These are phyloP conservation scores for Marvania coccoides DNA, from an alignment of 139 green algal genomes.

Conservation along the genomic window DNA sequence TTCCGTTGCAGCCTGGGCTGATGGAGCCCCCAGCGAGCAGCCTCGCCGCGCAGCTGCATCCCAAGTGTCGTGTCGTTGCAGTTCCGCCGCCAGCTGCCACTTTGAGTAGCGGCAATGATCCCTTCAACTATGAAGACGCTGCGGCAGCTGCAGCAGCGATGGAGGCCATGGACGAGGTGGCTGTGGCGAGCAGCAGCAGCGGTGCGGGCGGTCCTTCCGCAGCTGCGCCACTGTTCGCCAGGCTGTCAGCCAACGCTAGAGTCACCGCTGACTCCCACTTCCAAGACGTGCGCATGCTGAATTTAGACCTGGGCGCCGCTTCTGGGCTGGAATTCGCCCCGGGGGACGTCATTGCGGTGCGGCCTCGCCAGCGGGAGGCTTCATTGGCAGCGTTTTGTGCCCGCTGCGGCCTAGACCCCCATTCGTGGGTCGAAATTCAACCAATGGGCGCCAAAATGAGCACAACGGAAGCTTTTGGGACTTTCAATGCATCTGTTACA, in stretches of 20 bases:
- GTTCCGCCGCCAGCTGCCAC: not conserved
- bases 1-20: constrained; percentile 42
- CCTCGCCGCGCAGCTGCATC: constrained; percentile 33
- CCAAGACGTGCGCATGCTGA: constrained; percentile 77
- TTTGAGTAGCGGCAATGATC: constrained; percentile 1
- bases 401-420: constrained; percentile 36
- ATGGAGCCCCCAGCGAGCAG: constrained; percentile 33
- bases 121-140: not conserved
- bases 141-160: not conserved
- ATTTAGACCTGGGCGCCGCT: constrained; percentile 47
- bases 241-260: constrained; percentile 48
- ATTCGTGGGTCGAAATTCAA: constrained; percentile 39
- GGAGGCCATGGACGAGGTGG: constrained; percentile 24
- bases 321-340: constrained; percentile 55
- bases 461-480: constrained; percentile 2
- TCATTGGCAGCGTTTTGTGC: constrained; percentile 35
- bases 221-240: constrained; percentile 45
- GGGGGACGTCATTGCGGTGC: constrained; percentile 71
- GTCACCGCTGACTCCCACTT: constrained; percentile 66
- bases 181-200: constrained; percentile 14
- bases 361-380: constrained; percentile 39
- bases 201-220: constrained; percentile 2
- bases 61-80: constrained; percentile 41
- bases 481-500: not conserved
- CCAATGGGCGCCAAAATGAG: not conserved